Evolutionary conservation across 306 rosid species (phyloP).

Genomic region (Vigna hirtella): DNA sequence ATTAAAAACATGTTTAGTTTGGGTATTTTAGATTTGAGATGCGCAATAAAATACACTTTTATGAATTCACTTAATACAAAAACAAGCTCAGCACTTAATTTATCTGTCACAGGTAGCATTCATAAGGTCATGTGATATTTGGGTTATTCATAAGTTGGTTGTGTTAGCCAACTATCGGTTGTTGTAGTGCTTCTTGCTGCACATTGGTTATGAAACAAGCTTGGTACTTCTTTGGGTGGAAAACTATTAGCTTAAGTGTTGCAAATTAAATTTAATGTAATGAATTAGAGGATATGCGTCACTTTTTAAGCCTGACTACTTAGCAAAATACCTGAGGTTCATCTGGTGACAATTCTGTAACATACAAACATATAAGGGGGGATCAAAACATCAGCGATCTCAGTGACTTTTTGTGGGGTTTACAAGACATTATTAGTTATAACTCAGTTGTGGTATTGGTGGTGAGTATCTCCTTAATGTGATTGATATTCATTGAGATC

Average conservation of each 20-base stretch:
- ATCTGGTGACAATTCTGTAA: not conserved
- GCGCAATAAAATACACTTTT: not conserved
- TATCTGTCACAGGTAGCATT: not conserved
- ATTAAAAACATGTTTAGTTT: slow-evolving; percentile 2
- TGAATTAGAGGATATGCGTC: not conserved
- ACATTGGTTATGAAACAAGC: slow-evolving; percentile 17
- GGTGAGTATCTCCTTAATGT: not conserved
- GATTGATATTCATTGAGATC: not conserved
- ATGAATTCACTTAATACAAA: not conserved
- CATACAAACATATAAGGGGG: not conserved
- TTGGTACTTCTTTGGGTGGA: slow-evolving; percentile 21
- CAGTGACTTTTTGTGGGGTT: not conserved
- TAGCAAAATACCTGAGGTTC: not conserved
- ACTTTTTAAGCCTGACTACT: slow-evolving; percentile 2
- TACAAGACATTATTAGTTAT: not conserved
- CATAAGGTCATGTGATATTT: not conserved
- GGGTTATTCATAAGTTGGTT: not conserved
- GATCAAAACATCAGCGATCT: slow-evolving; percentile 11
- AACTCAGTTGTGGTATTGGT: not conserved
- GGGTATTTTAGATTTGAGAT: not conserved
- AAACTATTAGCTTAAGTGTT: not conserved
- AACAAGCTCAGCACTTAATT: not conserved
- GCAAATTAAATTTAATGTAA: slow-evolving; percentile 4
- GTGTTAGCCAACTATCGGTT: not conserved
- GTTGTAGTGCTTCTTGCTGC: slow-evolving; percentile 16